These are phyloP conservation scores for Debaryomycetaceae sp. DNA, from an alignment of 1,139 yeast species.

Conservation along the genomic window DNA sequence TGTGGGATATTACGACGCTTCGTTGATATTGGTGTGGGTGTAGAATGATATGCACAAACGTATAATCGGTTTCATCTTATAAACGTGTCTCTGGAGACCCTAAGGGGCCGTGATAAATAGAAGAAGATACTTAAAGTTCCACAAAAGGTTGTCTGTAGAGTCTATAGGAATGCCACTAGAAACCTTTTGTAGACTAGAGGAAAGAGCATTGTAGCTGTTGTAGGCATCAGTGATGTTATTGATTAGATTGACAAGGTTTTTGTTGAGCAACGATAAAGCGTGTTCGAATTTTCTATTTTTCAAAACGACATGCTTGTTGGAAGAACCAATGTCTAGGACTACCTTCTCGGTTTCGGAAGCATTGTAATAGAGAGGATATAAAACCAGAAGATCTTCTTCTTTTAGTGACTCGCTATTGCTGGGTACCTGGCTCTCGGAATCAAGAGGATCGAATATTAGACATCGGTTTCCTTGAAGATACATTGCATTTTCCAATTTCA, in stretches of 20 bases:
- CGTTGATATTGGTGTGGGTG: no score
- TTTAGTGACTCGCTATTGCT: not conserved
- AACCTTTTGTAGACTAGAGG: constrained; percentile 8
- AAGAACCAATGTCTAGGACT: constrained; percentile 8
- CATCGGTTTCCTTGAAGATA: constrained; percentile 20
- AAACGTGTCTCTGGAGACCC: no score
- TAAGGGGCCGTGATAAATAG: constrained; percentile 34
- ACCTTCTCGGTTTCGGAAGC: constrained; percentile 19
- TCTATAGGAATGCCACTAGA: constrained; percentile 33
- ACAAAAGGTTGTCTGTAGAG: constrained; percentile 39
- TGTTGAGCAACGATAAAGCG: constrained; percentile 32
- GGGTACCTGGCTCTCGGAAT: not conserved
- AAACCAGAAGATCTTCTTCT: not conserved
- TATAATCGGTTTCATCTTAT: no score
- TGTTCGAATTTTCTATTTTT: constrained; percentile 31
- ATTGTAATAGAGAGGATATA: constrained; percentile 30
- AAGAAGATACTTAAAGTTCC: constrained; percentile 40
- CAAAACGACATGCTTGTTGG: constrained; percentile 8
- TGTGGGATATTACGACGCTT: no score
- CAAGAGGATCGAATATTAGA: constrained; percentile 24
- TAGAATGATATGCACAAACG: no score
- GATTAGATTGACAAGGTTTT: constrained; percentile 27
- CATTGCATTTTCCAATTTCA: constrained; percentile 29
- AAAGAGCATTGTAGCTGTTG: constrained; percentile 13
- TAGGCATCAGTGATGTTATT: constrained; percentile 20